Evolutionary conservation across 148 eudicot genomes (phyloP).

Genomic region (Mesembryanthemum crystallinum): DNA sequence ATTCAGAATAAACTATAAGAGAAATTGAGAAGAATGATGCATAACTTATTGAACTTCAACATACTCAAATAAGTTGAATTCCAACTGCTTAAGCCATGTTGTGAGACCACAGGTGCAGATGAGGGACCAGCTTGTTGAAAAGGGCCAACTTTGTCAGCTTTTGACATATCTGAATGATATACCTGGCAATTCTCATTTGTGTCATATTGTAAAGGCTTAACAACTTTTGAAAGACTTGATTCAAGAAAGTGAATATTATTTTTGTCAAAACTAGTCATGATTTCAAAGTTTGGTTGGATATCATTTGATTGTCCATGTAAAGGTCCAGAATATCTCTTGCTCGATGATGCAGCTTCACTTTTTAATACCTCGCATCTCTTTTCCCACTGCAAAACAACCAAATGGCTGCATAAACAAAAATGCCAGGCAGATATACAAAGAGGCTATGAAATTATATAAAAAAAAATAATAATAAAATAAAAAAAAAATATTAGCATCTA

Average conservation of each 20-base stretch:
- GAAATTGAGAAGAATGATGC: neutral
- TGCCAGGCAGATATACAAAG: neutral
- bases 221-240: slow-evolving; percentile 53
- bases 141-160: slow-evolving; percentile 36
- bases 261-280: slow-evolving; percentile 47
- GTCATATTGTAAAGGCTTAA: slow-evolving; percentile 88
- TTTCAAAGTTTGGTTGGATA: slow-evolving; percentile 74
- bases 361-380: slow-evolving; percentile 57
- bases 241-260: slow-evolving; percentile 45
- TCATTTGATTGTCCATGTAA: slow-evolving; percentile 48
- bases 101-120: slow-evolving; percentile 23
- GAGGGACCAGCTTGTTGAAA: slow-evolving; percentile 24
- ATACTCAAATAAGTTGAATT: slow-evolving; percentile 28
- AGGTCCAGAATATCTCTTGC: slow-evolving; percentile 39
- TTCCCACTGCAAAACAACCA: slow-evolving; percentile 68
- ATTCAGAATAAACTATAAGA: neutral
- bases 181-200: slow-evolving; percentile 90
- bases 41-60: neutral
- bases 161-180: slow-evolving; percentile 44
- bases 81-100: slow-evolving; percentile 20
- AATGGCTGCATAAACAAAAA: neutral
- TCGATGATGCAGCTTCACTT: slow-evolving; percentile 36
- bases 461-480: too few relatives aligned
- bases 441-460: neutral
- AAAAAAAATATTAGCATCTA: neutral